These are phyloP conservation scores for Cicer pinnatifidum DNA, from an alignment of 306 rosid species.

Conservation along the genomic window DNA sequence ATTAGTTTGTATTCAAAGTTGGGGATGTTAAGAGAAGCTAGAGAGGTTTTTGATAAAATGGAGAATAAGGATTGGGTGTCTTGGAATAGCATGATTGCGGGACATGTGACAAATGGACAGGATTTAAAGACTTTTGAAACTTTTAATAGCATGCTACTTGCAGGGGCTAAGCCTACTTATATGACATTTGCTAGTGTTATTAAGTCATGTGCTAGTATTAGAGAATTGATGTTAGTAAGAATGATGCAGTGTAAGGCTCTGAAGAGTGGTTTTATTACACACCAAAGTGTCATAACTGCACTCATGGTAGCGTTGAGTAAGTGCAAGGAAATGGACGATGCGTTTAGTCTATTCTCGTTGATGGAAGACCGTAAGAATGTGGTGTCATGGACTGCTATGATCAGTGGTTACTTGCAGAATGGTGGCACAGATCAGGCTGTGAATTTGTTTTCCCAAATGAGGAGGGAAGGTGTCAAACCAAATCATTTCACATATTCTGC, in stretches of 20 bases:
- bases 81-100: constrained; percentile 82
- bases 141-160: constrained; percentile 63
- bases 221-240: constrained; percentile 57
- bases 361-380: constrained; percentile 56
- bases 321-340: constrained; percentile 69
- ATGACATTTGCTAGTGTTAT: constrained; percentile 59
- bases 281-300: constrained; percentile 60
- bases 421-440: constrained; percentile 61
- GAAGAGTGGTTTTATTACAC: constrained; percentile 61
- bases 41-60: constrained; percentile 64
- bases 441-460: constrained; percentile 70
- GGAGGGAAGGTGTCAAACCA: constrained; percentile 66
- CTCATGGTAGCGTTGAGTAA: constrained; percentile 74
- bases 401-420: constrained; percentile 75
- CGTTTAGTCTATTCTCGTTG: constrained; percentile 59
- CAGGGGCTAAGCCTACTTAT: constrained; percentile 61
- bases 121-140: constrained; percentile 65
- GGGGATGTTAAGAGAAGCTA: constrained; percentile 63
- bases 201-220: constrained; percentile 66
- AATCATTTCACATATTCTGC: constrained; percentile 86
- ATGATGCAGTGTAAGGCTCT: constrained; percentile 67
- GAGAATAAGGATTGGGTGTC: constrained; percentile 63
- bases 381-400: constrained; percentile 93
- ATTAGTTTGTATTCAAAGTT: constrained; percentile 71
- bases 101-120: constrained; percentile 59